Base-by-base conservation (phyloP, 2,329 filamentous ascomycete species). In the Aspergillus novofumigatus region DNA sequence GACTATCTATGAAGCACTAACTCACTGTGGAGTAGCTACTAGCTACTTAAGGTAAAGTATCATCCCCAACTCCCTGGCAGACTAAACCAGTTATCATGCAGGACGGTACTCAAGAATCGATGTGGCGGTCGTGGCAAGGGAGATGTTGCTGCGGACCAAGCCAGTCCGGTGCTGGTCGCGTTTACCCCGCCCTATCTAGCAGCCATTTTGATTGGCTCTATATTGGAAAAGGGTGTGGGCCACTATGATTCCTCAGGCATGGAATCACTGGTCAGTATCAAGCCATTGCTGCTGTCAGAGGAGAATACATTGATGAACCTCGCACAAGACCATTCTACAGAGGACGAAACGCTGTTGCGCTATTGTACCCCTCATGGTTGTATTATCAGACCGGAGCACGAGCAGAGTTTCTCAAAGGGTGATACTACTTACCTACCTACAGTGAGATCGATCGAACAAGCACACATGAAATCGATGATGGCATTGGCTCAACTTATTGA, bases 101-200 rank as follows among this genome's bases (percentile, higher is more conserved):
- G 53, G 28, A 29, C 14, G n/a, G 42, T 23, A 35, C 11, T 14
- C 32, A 14, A 35, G 11, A 35, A 14, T 35, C 5, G 26, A 48
- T 28, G 20, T 55, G 35, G 35, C 26, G 38, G 25, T 29, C 20
- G 58, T 61, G 53, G 54, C 56, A 56, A 60, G 48, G 53, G 26
- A 51, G 25, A 23, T 32, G 26, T 45, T 49, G 44, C 48, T 35
- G 55, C 60, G 60, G 63, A 65, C 57, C 54, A 61, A 59, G 54
- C 59, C 60, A 60, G 57, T 62, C 63, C 58, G 60, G 57, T 28
- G 25, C 53, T 51, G 35, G 47, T 55, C 53, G 47, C 51, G 52
- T 49, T 49, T 59, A 62, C 62, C 62, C 62, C 55, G 59, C 44
- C 23, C 44, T 23, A 25, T 17, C 11, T 0, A 23, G 21, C 10